Base-by-base conservation (phyloP, 2,329 filamentous ascomycete species). In the Arthrobotrys iridis region DNA sequence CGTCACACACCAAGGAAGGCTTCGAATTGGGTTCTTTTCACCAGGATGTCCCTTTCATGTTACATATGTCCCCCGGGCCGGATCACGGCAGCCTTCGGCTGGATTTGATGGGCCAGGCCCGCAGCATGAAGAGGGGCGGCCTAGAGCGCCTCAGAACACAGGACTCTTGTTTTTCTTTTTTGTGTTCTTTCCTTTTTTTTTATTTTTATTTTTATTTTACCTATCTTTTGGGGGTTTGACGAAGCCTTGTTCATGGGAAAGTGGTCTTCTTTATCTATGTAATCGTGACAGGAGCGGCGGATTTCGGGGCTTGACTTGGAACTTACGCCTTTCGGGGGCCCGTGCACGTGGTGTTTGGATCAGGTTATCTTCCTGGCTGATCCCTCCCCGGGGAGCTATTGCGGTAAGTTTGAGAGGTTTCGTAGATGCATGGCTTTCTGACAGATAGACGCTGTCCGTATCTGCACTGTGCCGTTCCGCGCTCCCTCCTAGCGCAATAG, bases 101-200 rank as follows among this genome's bases (percentile, higher is more conserved):
- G 50, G 18, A 37, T 15, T 20, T 6, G 26, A 60, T 20, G 65
- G 55, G 30, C 65, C 65, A 70, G 65, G 65, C 65, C 65, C 57
- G 37, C 65, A 58, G 65, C 26, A 50, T 18, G 2, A 55, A 70
- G 64, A 30, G 37, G 43, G 35, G 20, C 30, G 50, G 63, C 64
- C 65, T 55, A 70, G 45, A 70, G 65, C 65, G 64, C 65, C 65
- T 55, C 55, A 28, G 35, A 55, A 43, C 55, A 18, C 55, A 59
- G 43, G 35, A 59, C 55, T 30, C 37, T 30, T 59, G 43, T 60
- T 30, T 43, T 11, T 15, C 8, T 26, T 60, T 60, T 37, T 18
- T 59, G 20, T 11, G 8, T 43, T 26, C 24, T 43, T 55, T 33
- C n/a, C 18, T 11, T 28, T 55, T 22, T n/a, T 58, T 35, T 46